These are phyloP conservation scores for Nematocida major DNA, from an alignment of 371 early-diverging fungal genomes.

Conservation along the genomic window DNA sequence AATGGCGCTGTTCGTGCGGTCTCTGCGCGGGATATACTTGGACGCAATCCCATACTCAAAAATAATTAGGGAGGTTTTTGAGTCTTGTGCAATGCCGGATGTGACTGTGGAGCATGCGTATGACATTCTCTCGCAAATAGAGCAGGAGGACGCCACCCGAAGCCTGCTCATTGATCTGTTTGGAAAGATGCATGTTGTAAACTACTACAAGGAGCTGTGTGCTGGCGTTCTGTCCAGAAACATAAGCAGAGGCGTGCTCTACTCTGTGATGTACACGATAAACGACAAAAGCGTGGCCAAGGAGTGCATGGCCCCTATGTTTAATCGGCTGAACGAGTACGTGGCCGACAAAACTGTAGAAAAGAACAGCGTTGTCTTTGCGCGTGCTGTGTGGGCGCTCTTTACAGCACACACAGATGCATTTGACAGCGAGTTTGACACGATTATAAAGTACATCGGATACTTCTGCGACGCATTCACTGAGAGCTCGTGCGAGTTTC, in stretches of 20 bases:
- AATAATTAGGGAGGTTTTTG: slow-evolving; percentile 13
- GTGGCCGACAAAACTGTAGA: neutral
- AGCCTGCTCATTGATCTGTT: neutral
- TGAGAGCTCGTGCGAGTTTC: slow-evolving; percentile 5
- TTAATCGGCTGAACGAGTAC: neutral
- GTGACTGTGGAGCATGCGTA: slow-evolving; percentile 24
- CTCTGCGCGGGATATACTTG: slow-evolving; percentile 2
- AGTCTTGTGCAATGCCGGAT: neutral
- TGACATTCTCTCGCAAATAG: slow-evolving; percentile 10
- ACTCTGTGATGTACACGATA: slow-evolving; percentile 23
- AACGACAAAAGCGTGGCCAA: slow-evolving; percentile 2
- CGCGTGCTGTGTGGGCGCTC: slow-evolving; percentile 31
- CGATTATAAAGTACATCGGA: slow-evolving; percentile 2
- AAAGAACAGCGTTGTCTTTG: slow-evolving; percentile 8
- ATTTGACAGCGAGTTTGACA: slow-evolving; percentile 22
- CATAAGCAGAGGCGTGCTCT: neutral
- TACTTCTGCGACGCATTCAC: slow-evolving; percentile 40
- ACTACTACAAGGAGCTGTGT: slow-evolving; percentile 37
- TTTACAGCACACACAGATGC: slow-evolving; percentile 7
- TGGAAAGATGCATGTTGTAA: slow-evolving; percentile 33
- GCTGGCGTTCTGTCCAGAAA: neutral
- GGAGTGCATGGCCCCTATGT: neutral
- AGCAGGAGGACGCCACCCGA: neutral
- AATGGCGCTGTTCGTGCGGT: slow-evolving; percentile 3
- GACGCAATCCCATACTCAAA: slow-evolving; percentile 14